Conservation (phyloP, 164 flowering plant genomes). For the Dillenia turbinata region DNA sequence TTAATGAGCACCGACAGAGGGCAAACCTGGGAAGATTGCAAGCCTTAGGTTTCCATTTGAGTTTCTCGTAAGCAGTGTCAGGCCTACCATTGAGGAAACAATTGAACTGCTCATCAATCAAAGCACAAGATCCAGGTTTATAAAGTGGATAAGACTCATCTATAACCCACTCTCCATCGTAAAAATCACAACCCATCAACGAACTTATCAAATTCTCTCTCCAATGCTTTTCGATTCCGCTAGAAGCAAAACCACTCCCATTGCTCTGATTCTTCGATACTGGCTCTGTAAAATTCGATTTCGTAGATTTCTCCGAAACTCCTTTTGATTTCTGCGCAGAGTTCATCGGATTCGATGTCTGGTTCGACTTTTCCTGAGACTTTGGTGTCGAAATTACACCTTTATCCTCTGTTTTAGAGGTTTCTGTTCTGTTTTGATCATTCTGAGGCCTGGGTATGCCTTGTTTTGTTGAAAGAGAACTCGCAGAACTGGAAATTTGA, state of each 20-base stretch:
- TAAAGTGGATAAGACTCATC: constrained; percentile 87
- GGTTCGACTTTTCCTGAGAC: not conserved
- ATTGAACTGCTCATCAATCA: constrained; percentile 78
- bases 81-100: constrained; percentile 81
- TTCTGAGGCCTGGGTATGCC: too few relatives aligned
- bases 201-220: constrained; percentile 25
- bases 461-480: constrained; percentile 2
- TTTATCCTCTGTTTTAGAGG: constrained; percentile 1
- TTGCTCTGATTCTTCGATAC: constrained; percentile 30
- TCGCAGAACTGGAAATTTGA: not conserved
- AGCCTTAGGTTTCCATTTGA: constrained; percentile 83
- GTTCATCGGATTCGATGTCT: too few relatives aligned
- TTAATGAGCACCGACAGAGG: not conserved
- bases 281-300: constrained; percentile 42
- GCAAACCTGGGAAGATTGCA: constrained; percentile 80
- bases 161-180: constrained; percentile 81
- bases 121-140: constrained; percentile 71
- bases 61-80: constrained; percentile 51
- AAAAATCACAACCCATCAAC: constrained; percentile 62
- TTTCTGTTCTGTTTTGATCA: constrained; percentile 1
- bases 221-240: constrained; percentile 9
- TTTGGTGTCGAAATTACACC: constrained; percentile 1
- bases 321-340: not conserved
- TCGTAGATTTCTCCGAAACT: constrained; percentile 17
- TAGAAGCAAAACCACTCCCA: constrained; percentile 2